Evolutionary conservation across 441 rosid species (phyloP).

Genomic region (Biscutella laevigata): DNA sequence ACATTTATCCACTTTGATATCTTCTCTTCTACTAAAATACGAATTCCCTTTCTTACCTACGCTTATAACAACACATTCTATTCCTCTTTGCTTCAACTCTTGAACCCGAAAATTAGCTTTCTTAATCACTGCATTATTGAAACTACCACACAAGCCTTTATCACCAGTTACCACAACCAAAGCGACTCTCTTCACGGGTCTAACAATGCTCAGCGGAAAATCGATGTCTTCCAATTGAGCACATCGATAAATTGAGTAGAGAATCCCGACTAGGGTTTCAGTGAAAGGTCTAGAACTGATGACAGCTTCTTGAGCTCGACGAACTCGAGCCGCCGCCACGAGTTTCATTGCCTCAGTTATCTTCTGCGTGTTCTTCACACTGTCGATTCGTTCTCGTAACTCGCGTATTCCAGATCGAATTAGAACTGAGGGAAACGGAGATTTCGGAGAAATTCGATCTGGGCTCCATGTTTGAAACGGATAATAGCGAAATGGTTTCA

Average conservation of each 20-base stretch:
- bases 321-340: constrained; percentile 60
- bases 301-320: constrained; percentile 77
- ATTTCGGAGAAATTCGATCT: constrained; percentile 2
- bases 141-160: constrained; percentile 70
- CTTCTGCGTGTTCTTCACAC: constrained; percentile 55
- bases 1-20: constrained; percentile 34
- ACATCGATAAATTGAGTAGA: constrained; percentile 36
- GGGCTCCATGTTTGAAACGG: not conserved
- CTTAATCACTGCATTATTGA: constrained; percentile 47
- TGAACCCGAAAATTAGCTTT: constrained; percentile 43
- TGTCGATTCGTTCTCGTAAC: constrained; percentile 40
- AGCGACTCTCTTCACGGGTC: constrained; percentile 58
- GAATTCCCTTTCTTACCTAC: constrained; percentile 67
- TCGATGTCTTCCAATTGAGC: constrained; percentile 51
- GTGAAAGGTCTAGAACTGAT: constrained; percentile 57
- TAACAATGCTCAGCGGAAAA: constrained; percentile 45
- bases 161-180: constrained; percentile 52
- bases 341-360: constrained; percentile 70
- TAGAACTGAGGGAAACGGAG: not conserved
- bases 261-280: constrained; percentile 43
- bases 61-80: constrained; percentile 48
- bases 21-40: constrained; percentile 43
- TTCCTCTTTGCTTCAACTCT: constrained; percentile 43
- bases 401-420: constrained; percentile 50
- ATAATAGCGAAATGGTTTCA: constrained; percentile 3